Percentiles rank a stretch among this genome's conserved stretches.
These are phyloP conservation scores for Delphinella strobiligena DNA, from an alignment of 2,329 filamentous ascomycete species.

Conservation along the genomic window DNA sequence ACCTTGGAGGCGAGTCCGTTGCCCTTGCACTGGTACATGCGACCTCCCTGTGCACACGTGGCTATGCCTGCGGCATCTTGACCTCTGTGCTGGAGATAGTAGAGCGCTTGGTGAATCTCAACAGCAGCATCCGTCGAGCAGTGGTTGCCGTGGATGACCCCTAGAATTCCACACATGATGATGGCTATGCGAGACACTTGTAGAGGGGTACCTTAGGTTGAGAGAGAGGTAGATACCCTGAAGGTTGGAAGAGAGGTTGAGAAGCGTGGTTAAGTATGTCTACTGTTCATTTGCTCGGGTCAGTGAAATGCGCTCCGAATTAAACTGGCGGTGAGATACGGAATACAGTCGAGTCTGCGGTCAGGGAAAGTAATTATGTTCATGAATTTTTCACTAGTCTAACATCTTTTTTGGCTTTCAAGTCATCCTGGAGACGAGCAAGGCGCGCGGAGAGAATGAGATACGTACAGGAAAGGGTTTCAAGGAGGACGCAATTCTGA, in stretches of 20 bases:
- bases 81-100: slow-evolving; percentile 47
- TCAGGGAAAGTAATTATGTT: not conserved
- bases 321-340: not conserved
- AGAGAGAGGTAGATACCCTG: not conserved
- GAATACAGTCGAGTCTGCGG: not conserved
- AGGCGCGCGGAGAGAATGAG: not conserved
- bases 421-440: slow-evolving; percentile 1
- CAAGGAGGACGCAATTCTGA: not conserved
- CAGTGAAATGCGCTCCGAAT: not conserved
- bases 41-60: slow-evolving; percentile 59
- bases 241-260: too few species aligned
- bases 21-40: slow-evolving; percentile 82
- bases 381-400: not conserved
- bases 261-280: not conserved
- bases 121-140: slow-evolving; percentile 22
- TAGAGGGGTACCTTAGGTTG: not conserved
- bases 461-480: not conserved
- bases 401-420: not conserved
- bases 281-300: not conserved
- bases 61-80: slow-evolving; percentile 86
- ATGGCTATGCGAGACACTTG: not conserved
- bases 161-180: slow-evolving; percentile 40
- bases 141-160: slow-evolving; percentile 33
- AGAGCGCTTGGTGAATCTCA: slow-evolving; percentile 25
- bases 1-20: slow-evolving; percentile 79